Evolutionary conservation across 345 rosid genomes (phyloP).

Genomic region (Aurinia saxatilis): DNA sequence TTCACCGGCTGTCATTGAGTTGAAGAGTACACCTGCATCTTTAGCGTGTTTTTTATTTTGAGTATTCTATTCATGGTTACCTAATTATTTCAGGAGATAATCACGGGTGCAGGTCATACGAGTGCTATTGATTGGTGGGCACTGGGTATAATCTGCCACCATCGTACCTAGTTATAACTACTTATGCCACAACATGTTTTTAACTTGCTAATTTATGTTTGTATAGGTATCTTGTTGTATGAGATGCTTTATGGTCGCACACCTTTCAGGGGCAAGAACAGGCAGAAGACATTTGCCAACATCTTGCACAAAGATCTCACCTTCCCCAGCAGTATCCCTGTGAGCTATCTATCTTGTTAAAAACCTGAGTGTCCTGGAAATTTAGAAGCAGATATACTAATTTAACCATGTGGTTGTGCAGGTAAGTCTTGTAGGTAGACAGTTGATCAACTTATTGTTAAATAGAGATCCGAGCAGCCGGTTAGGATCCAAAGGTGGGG

Average conservation of each 20-base stretch:
- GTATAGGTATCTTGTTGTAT: slow-evolving; percentile 74
- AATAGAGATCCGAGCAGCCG: slow-evolving; percentile 65
- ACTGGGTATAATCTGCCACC: slow-evolving; percentile 50
- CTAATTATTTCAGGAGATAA: slow-evolving; percentile 66
- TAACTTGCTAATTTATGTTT: not conserved
- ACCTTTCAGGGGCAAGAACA: slow-evolving; percentile 93
- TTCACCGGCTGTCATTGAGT: not conserved
- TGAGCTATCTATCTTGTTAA: slow-evolving; percentile 22
- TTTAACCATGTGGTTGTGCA: slow-evolving; percentile 31
- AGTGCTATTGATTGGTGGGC: slow-evolving; percentile 99
- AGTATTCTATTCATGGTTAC: not conserved
- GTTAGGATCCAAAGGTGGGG: slow-evolving; percentile 74
- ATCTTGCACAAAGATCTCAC: slow-evolving; percentile 92
- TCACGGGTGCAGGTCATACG: slow-evolving; percentile 83
- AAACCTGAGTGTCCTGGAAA: not conserved
- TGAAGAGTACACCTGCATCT: not conserved
- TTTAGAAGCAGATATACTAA: too few relatives aligned
- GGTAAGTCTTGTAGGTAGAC: slow-evolving; percentile 84
- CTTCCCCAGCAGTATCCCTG: slow-evolving; percentile 92
- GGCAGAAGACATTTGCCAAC: slow-evolving; percentile 94
- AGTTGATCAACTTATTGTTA: slow-evolving; percentile 63
- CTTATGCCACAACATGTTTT: not conserved
- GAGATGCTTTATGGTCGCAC: slow-evolving; percentile 99
- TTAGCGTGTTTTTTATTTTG: not conserved
- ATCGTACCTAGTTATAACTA: not conserved